phyloP scores from a whole-genome alignment of 768 basidiomycete species.

The Podaxis sp. region DNA sequence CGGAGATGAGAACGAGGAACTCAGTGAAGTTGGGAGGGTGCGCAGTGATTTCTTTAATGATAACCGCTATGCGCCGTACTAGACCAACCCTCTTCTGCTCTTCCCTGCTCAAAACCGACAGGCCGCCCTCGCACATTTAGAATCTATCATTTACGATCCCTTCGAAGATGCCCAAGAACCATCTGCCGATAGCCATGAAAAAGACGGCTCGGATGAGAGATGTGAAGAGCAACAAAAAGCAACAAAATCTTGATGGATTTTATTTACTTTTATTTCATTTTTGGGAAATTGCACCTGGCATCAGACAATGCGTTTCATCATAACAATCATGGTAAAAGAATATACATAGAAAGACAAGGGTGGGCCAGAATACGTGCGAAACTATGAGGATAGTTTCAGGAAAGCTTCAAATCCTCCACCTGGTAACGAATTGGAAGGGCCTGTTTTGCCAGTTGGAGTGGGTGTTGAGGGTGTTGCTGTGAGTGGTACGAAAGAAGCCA shows the following conservation, averaged over 20 bases:
- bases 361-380: not conserved
- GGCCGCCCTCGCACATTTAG: conserved; percentile 82
- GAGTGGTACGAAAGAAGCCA: not conserved
- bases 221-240: not conserved
- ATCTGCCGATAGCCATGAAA: not conserved
- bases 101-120: conserved; percentile 31
- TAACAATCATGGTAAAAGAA: not conserved
- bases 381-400: conserved; percentile 4
- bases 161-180: conserved; percentile 17
- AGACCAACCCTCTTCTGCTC: conserved; percentile 42
- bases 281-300: not conserved
- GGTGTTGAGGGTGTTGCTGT: not conserved
- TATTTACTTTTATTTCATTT: not conserved
- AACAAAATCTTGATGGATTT: not conserved
- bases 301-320: not conserved
- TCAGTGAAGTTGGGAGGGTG: conserved; percentile 90
- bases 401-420: conserved; percentile 15
- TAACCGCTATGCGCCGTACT: conserved; percentile 84
- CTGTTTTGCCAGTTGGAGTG: not conserved
- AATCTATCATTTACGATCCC: conserved; percentile 75
- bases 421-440: not conserved
- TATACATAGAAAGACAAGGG: not conserved
- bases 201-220: not conserved
- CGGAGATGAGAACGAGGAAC: conserved; percentile 66
- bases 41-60: conserved; percentile 84